A percentile compares a stretch with the other conserved stretches of the same genome.
These are phyloP conservation scores for Cladosporium sp. DNA, from an alignment of 2,329 filamentous ascomycete species.

Conservation along the genomic window DNA sequence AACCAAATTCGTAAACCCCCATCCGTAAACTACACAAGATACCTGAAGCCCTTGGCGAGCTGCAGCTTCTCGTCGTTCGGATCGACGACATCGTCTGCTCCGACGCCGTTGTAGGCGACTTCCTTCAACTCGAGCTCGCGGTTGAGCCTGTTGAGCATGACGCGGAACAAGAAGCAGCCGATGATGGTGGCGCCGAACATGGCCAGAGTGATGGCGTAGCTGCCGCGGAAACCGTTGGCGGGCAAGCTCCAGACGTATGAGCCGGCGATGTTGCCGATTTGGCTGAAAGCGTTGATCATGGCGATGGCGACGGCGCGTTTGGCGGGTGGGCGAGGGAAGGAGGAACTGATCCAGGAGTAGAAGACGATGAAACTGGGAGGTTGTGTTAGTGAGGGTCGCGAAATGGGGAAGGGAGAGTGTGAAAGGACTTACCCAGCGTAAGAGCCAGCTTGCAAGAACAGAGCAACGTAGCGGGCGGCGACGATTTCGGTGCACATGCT, in stretches of 20 bases:
- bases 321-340: conserved; percentile 68
- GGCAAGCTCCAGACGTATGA: conserved; percentile 60
- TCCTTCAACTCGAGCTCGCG: conserved; percentile 2
- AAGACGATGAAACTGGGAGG: conserved; percentile 23
- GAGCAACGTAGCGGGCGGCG: conserved; percentile 25
- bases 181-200: conserved; percentile 60
- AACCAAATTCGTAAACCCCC: not conserved
- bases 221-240: conserved; percentile 59
- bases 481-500: conserved; percentile 7
- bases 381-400: not conserved
- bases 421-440: conserved; percentile 50
- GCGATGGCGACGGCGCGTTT: conserved; percentile 71
- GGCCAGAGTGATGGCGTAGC: conserved; percentile 60
- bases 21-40: conserved; percentile 18
- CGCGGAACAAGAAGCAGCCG: conserved; percentile 34
- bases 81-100: conserved; percentile 1
- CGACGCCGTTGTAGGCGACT: not conserved
- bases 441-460: conserved; percentile 51
- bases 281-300: conserved; percentile 70
- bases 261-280: conserved; percentile 47
- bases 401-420: conserved; percentile 24
- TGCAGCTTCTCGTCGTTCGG: conserved; percentile 9
- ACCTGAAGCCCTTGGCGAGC: conserved; percentile 9
- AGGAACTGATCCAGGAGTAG: conserved; percentile 75
- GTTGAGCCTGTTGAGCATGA: conserved; percentile 7